Percentiles rank a stretch among this genome's conserved stretches.
Conservation (phyloP, 345 rosid species). For the Lepidium didymum region DNA sequence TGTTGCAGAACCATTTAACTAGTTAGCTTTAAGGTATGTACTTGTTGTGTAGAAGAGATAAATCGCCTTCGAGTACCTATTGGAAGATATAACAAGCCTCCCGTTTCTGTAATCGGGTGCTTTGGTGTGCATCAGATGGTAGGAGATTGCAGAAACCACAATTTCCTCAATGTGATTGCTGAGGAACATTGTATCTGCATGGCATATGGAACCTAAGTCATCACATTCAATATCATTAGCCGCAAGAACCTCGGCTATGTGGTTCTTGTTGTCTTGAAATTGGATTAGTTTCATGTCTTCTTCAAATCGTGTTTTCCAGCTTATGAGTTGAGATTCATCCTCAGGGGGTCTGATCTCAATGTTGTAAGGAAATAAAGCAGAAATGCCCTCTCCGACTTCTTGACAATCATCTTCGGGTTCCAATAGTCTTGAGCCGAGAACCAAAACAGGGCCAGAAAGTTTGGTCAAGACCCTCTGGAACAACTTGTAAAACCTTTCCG, state of each 20-base stretch:
- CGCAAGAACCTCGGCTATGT: conserved; percentile 86
- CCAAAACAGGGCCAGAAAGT: conserved; percentile 67
- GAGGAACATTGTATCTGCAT: conserved; percentile 68
- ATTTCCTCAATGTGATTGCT: conserved; percentile 83
- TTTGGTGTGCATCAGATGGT: conserved; percentile 71
- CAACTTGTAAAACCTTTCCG: conserved; percentile 62
- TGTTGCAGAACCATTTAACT: conserved; percentile 31
- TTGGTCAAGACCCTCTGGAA: conserved; percentile 60
- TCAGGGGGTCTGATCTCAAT: conserved; percentile 79
- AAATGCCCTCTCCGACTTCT: conserved; percentile 68
- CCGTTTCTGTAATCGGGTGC: conserved; percentile 93
- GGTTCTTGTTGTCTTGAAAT: conserved; percentile 87
- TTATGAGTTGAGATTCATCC: conserved; percentile 65
- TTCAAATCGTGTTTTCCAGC: conserved; percentile 85
- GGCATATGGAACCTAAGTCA: conserved; percentile 79
- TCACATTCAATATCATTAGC: conserved; percentile 87
- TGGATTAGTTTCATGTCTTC: conserved; percentile 85
- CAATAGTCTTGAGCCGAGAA: conserved; percentile 78
- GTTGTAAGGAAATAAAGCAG: conserved; percentile 65
- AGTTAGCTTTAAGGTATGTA: neutral
- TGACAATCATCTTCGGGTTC: conserved; percentile 58
- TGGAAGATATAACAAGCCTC: conserved; percentile 85
- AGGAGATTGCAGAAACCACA: conserved; percentile 82
- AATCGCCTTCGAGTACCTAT: conserved; percentile 39
- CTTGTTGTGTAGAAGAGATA: neutral